These are phyloP conservation scores for Plasmodium chabaudi DNA, from an alignment of 169 alveolate genomes.

Conservation along the genomic window DNA sequence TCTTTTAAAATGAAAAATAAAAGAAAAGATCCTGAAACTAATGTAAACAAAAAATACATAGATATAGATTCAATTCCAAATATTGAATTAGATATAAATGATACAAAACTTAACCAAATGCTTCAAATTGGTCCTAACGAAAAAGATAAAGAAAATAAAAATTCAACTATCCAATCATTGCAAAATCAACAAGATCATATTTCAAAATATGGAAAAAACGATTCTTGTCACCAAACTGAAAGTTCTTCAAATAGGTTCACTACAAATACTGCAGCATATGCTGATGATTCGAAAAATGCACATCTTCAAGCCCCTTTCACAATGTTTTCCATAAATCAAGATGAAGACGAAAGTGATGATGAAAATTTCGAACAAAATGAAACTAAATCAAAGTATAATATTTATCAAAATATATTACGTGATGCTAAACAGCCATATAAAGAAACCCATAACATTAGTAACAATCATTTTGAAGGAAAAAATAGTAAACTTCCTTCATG, in stretches of 20 bases:
- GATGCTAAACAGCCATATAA: no score
- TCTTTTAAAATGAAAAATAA: conserved; percentile 71
- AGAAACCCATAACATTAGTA: not conserved
- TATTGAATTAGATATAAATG: conserved; percentile 13
- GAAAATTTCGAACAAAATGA: no score
- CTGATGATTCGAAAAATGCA: not conserved
- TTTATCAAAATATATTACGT: no score
- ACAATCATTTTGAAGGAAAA: not conserved
- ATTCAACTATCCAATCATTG: no score
- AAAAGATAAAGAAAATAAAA: no score
- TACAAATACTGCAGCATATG: not conserved
- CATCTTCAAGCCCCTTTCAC: conserved; percentile 64
- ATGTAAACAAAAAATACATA: conserved; percentile 28
- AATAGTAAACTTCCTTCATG: conserved; percentile 26
- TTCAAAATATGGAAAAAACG: conserved; percentile 3
- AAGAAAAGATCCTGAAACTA: conserved; percentile 10
- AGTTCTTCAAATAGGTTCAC: not conserved
- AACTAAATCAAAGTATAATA: no score
- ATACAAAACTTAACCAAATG: conserved; percentile 1
- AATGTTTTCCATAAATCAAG: conserved; percentile 31
- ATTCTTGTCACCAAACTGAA: not conserved
- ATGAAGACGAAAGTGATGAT: not conserved
- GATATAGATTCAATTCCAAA: conserved; percentile 14
- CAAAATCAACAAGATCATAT: no score
- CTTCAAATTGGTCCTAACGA: not conserved